Evolutionary conservation across 2,329 filamentous ascomycete species (phyloP), one percentile per base, ranked within the genome.

Genomic region (Paraphoma chrysanthemicola): DNA sequence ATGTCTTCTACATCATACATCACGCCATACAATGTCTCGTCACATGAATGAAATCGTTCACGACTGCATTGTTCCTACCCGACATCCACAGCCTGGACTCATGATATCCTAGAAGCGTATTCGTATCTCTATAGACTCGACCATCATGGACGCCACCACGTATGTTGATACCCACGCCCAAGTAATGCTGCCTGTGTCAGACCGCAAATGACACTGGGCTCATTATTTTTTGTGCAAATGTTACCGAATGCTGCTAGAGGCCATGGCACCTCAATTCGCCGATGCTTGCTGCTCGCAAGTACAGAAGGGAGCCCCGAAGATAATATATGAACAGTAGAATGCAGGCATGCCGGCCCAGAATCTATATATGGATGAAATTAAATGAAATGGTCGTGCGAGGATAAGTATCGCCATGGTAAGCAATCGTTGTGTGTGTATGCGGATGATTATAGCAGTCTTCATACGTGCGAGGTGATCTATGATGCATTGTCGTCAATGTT

Each of bases 311-410:
- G 16, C 14, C 39, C 12, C 11, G 16, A 42, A n/a, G 5, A 69
- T 67, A 52, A 56, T 68, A 69, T 69, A 69, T 69, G 59, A 59
- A 67, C 64, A 68, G 56, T 65, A 65, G 56, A 67, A 63, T 62
- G 60, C 49, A 57, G 28, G 56, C 54, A 51, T 61, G 53, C 51
- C 54, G 41, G 54, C 44, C 48, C 45, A 43, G 48, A 55, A 48
- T 51, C 43, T 53, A 47, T 47, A 51, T 60, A 51, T 42, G 12
- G n/a, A 48, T 36, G 53, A 45, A 17, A 54, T 54, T 29, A 44
- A 51, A 54, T 50, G 42, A 42, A 42, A n/a, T 11, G 10, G 33
- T 38, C 33, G 44, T 42, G 38, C 17, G n/a, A 41, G 39, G 41
- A 23, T 23, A 23, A 5, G 5, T 3, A 23, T 23, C 23, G 23